A percentile compares a stretch with the other conserved stretches of the same genome.
Evolutionary conservation across 805 yeast genomes (phyloP).

Genomic region (Yamadazyma laniorum): DNA sequence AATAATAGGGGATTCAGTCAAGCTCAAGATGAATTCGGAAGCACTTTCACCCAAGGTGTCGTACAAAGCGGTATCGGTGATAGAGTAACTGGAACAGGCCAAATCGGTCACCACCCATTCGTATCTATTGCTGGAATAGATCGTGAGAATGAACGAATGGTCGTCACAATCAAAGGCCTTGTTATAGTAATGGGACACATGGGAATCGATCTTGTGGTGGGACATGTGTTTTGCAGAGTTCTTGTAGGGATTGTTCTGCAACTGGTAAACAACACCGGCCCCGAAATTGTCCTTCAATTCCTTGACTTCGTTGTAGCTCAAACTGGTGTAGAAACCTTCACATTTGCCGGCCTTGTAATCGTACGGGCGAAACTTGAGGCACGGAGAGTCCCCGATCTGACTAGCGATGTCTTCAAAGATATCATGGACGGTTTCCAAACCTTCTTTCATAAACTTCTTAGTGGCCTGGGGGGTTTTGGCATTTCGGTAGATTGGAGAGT

Average conservation of each 20-base stretch:
- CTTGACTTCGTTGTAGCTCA: constrained; percentile 43
- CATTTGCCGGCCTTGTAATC: constrained; percentile 29
- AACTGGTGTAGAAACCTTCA: constrained; percentile 39
- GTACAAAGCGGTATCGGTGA: constrained; percentile 40
- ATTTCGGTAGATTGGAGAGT: constrained; percentile 32
- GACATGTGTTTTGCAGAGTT: constrained; percentile 19
- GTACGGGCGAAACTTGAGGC: constrained; percentile 38
- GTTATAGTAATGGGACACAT: constrained; percentile 20
- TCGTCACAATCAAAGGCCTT: constrained; percentile 26
- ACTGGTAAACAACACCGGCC: constrained; percentile 45
- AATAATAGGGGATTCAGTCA: constrained; percentile 44
- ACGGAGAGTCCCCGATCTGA: constrained; percentile 25
- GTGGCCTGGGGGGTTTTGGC: not conserved
- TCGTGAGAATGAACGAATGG: constrained; percentile 28
- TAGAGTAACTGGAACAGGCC: constrained; percentile 30
- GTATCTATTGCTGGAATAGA: constrained; percentile 33
- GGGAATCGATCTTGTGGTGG: constrained; percentile 29
- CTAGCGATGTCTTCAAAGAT: constrained; percentile 27
- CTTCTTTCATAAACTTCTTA: constrained; percentile 29
- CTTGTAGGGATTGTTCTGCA: constrained; percentile 26
- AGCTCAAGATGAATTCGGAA: constrained; percentile 31
- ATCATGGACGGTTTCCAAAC: constrained; percentile 37
- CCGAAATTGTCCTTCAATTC: constrained; percentile 49
- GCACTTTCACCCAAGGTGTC: constrained; percentile 40
- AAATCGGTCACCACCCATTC: constrained; percentile 41